These are phyloP conservation scores for Phanerochaete sordida DNA, from an alignment of 768 basidiomycete species.

Conservation along the genomic window DNA sequence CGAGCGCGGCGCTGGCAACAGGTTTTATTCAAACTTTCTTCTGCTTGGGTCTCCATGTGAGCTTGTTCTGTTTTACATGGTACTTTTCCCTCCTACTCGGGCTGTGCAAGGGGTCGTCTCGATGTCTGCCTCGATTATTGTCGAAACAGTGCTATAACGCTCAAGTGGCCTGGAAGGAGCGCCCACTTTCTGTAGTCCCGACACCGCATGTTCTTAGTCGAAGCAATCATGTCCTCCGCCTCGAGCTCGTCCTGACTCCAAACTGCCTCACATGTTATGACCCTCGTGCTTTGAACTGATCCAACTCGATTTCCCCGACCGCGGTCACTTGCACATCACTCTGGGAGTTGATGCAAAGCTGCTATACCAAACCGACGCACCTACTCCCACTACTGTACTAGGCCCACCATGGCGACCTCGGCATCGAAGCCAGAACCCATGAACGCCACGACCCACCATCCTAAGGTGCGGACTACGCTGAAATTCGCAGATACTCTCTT, in stretches of 20 bases:
- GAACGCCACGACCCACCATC: conserved; percentile 78
- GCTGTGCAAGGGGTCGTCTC: too few species aligned
- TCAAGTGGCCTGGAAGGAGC: background rate
- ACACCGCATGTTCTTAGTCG: background rate
- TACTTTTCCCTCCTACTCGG: too few species aligned
- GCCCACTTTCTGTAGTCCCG: background rate
- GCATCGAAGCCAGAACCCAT: conserved; percentile 54
- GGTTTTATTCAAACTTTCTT: too few species aligned
- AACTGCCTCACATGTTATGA: background rate
- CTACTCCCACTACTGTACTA: background rate
- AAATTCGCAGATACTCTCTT: conserved; percentile 55
- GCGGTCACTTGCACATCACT: background rate
- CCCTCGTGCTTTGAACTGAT: background rate
- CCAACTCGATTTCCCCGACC: background rate
- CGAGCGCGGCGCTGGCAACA: too few species aligned
- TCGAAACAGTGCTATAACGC: background rate
- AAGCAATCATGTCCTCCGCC: background rate
- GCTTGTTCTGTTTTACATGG: too few species aligned
- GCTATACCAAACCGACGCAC: background rate
- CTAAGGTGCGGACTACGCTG: conserved; percentile 71
- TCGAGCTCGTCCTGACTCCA: background rate
- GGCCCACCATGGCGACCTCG: background rate
- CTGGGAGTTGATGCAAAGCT: conserved; percentile 2
- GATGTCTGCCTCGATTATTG: background rate
- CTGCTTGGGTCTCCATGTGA: too few species aligned